A percentile compares a stretch with the other conserved stretches of the same genome.
phyloP scores from a whole-genome alignment of 768 basidiomycete species.

The Russula sp. region DNA sequence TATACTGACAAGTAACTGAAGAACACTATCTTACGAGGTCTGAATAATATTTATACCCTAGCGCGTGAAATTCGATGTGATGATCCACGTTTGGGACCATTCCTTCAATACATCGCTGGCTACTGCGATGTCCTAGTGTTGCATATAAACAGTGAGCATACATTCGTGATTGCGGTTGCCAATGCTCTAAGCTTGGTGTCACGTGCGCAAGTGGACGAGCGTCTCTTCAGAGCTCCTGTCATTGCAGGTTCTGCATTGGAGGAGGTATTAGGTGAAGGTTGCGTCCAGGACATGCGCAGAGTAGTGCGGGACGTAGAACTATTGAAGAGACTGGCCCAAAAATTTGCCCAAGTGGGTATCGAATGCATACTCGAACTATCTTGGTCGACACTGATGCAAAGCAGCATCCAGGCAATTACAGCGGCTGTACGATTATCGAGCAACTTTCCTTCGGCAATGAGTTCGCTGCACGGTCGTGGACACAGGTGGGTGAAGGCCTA shows the following conservation, averaged over 20 bases:
- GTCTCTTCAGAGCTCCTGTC: slow-evolving; percentile 7
- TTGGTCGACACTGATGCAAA: not conserved
- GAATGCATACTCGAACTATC: not conserved
- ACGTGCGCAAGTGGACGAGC: slow-evolving; percentile 5
- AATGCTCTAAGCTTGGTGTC: not conserved
- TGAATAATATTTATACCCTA: slow-evolving; percentile 16
- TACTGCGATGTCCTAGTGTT: slow-evolving; percentile 12
- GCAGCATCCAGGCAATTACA: not conserved
- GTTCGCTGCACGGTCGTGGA: slow-evolving; percentile 17
- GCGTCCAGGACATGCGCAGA: slow-evolving; percentile 13
- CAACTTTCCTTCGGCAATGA: slow-evolving; percentile 11
- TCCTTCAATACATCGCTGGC: slow-evolving; percentile 15
- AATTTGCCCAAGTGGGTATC: slow-evolving; percentile 11
- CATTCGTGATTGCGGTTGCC: not conserved
- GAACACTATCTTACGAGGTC: slow-evolving; percentile 21
- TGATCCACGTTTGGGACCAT: slow-evolving; percentile 12
- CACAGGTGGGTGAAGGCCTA: slow-evolving; percentile 8
- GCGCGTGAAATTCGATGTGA: not conserved
- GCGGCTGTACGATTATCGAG: not conserved
- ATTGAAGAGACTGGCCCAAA: slow-evolving; percentile 8
- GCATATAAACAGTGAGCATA: slow-evolving; percentile 6
- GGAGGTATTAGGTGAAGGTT: slow-evolving; percentile 3
- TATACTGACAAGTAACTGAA: slow-evolving; percentile 2
- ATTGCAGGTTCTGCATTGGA: not conserved
- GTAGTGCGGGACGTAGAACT: not conserved